Evolutionary conservation across 768 basidiomycete genomes (phyloP), one percentile per base, ranked within the genome.

Genomic region (Royoungia palumana): DNA sequence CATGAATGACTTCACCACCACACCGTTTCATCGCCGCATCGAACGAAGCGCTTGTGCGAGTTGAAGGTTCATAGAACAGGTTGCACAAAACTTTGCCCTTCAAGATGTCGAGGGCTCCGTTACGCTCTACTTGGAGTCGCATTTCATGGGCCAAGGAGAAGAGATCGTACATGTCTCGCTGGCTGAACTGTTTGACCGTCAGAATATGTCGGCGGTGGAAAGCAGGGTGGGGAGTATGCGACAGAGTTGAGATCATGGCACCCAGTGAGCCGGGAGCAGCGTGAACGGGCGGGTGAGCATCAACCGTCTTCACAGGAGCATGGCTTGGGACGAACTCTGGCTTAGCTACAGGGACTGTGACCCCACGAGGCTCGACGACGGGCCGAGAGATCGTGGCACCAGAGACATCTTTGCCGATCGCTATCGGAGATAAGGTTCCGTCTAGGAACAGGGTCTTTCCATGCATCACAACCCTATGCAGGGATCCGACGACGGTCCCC

Each of bases 21-120:
- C 93, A 93, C 42, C 96, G 83, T 68, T 96, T 95, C 96, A 98
- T 99, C 11, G 96, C 96, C 3, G 95, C 87, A 64, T 99, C 95
- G 61, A 99, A 99, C 9, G 95, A 97, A 5, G 88, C 79, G 53
- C 90, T 93, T 4, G 96, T 99, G 28, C 96, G 80, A 3, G 96
- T 99, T 3, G 94, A 96, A 1, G 95, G 90, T 66, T 99, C 96
- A 67, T 93, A 99, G 77, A 99, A 99, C 32, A 94, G 66, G 19
- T 85, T 94, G 64, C 87, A 92, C 6, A 99, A 78, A 1, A 99
- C 85, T 51, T 87, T 89, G 32, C 95, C 95, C 55, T 86, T 89
- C 38, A 98, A 76, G 49, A 96, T 82, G 57, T 98, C 93, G 47
- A 97, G 75, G 1, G 80, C 78, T 2, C 94, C 92, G 60, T 83